Evolutionary conservation across 129 eudicot genomes (phyloP).

Genomic region (Cynara cardunculus): DNA sequence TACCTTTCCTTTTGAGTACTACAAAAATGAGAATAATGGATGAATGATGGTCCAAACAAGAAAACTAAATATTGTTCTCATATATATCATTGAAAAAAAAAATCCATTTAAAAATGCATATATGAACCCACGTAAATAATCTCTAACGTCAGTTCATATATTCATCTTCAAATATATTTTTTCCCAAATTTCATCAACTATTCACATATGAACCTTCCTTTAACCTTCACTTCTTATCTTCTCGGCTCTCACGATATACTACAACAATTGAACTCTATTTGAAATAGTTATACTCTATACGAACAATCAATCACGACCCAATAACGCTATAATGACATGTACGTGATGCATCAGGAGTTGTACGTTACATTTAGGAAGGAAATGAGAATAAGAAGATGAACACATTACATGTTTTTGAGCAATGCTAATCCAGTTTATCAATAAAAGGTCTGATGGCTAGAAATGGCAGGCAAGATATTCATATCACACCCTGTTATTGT

Average conservation of each 20-base stretch:
- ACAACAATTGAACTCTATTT: background rate
- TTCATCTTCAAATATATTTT: background rate
- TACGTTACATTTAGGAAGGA: constrained; percentile 5
- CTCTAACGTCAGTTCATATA: background rate
- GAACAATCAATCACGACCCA: background rate
- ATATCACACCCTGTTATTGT: background rate
- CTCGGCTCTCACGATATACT: background rate
- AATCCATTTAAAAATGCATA: background rate
- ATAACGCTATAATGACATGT: constrained; percentile 19
- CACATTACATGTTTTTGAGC: constrained; percentile 22
- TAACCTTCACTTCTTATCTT: background rate
- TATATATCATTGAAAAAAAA: too few relatives aligned
- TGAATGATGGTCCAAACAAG: background rate
- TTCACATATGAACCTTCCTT: background rate
- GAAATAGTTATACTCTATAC: background rate
- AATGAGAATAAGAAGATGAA: constrained; percentile 3
- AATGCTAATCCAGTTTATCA: constrained; percentile 17
- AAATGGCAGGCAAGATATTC: constrained; percentile 3
- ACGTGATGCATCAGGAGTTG: constrained; percentile 8
- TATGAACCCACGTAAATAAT: too few relatives aligned
- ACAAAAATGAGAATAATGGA: background rate
- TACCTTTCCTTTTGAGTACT: background rate
- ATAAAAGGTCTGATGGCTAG: constrained; percentile 1
- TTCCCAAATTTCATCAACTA: background rate
- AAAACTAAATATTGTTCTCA: background rate